Conservation (phyloP, 2,329 filamentous ascomycete genomes). For the Plenodomus lindquistii region DNA sequence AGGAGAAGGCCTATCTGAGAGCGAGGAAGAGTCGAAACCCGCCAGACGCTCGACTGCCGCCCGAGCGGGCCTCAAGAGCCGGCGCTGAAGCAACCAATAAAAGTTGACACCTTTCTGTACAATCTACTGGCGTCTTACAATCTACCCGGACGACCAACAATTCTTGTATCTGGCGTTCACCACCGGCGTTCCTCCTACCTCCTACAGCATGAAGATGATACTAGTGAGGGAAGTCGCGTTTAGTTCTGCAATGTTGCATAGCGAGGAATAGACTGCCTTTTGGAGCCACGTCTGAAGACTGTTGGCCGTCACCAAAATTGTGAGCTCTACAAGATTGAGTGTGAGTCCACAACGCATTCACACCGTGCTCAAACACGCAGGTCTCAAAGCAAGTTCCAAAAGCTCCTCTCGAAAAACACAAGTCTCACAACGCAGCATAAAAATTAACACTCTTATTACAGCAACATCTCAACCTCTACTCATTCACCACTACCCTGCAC, state of each 20-base stretch:
- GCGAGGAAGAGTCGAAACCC: constrained; percentile 47
- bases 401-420: not conserved
- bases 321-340: not conserved
- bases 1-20: constrained; percentile 48
- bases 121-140: constrained; percentile 5
- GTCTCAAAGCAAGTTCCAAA: not conserved
- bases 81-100: constrained; percentile 19
- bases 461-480: not conserved
- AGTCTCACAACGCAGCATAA: not conserved
- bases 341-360: not conserved
- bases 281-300: not conserved
- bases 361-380: not conserved
- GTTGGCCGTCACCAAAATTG: not conserved
- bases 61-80: constrained; percentile 35
- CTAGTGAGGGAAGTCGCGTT: not conserved
- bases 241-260: constrained; percentile 8
- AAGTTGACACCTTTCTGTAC: constrained; percentile 7
- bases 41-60: constrained; percentile 39
- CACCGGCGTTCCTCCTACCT: not conserved
- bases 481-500: not conserved
- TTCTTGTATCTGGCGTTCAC: not conserved
- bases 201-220: not conserved
- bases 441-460: not conserved
- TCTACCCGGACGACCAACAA: constrained; percentile 3
- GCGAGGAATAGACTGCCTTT: constrained; percentile 6